A percentile compares a stretch with the other conserved stretches of the same genome.
Conservation (phyloP, 495 filamentous ascomycete genomes). For the Oleoguttula mirabilis region DNA sequence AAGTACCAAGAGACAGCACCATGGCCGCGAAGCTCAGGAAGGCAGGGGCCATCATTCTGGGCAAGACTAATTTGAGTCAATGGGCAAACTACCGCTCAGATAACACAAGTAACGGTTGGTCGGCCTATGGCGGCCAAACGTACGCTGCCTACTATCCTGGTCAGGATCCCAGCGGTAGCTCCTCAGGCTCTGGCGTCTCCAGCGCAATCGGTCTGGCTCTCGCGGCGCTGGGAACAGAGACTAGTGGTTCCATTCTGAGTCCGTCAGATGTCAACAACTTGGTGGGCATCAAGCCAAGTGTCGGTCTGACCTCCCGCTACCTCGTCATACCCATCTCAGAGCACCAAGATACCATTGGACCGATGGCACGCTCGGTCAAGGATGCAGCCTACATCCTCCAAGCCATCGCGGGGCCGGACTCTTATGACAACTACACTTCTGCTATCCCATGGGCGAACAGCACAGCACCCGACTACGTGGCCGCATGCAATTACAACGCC, state of each 20-base stretch:
- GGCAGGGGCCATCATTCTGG: slow-evolving; percentile 35
- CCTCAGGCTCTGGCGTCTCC: slow-evolving; percentile 41
- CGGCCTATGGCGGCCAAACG: slow-evolving; percentile 40
- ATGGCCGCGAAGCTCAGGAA: slow-evolving; percentile 30
- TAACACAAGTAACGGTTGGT: slow-evolving; percentile 44
- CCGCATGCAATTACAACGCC: slow-evolving; percentile 37
- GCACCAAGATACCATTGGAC: slow-evolving; percentile 54
- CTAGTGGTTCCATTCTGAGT: slow-evolving; percentile 30
- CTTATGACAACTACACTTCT: slow-evolving; percentile 41
- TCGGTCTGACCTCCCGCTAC: slow-evolving; percentile 51
- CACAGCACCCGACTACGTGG: slow-evolving; percentile 38
- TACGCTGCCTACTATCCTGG: slow-evolving; percentile 39
- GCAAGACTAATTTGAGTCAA: slow-evolving; percentile 43
- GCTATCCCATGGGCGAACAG: slow-evolving; percentile 34
- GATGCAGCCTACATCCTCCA: slow-evolving; percentile 56
- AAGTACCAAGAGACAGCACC: slow-evolving; percentile 25
- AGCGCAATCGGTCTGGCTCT: slow-evolving; percentile 39
- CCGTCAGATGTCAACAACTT: slow-evolving; percentile 30
- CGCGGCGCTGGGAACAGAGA: slow-evolving; percentile 40
- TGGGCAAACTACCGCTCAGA: slow-evolving; percentile 43
- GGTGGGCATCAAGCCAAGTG: slow-evolving; percentile 55
- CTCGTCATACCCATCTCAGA: slow-evolving; percentile 51
- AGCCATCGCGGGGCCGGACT: slow-evolving; percentile 46
- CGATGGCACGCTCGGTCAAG: slow-evolving; percentile 51
- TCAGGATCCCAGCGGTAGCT: slow-evolving; percentile 44